These are phyloP conservation scores for Aspergillus leporis DNA, from an alignment of 495 filamentous ascomycete genomes.

Conservation along the genomic window DNA sequence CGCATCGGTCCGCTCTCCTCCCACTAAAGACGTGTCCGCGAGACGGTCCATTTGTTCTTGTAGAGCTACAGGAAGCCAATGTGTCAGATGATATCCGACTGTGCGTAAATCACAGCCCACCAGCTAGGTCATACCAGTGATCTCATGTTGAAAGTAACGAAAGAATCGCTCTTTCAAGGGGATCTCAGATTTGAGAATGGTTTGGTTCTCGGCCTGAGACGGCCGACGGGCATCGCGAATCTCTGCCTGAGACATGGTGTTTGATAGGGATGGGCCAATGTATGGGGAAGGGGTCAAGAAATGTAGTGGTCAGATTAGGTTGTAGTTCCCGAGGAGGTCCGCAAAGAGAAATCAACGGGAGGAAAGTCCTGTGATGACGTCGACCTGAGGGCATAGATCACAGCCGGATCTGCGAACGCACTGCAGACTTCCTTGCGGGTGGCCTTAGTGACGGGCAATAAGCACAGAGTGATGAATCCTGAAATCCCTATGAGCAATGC, in stretches of 20 bases:
- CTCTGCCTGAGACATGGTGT: constrained; percentile 35
- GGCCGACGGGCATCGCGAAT: constrained; percentile 34
- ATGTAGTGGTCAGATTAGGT: not conserved
- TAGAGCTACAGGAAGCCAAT: constrained; percentile 45
- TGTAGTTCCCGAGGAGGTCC: constrained; percentile 1
- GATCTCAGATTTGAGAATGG: constrained; percentile 41
- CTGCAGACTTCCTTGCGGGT: not conserved
- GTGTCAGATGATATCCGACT: constrained; percentile 20
- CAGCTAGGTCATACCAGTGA: constrained; percentile 54
- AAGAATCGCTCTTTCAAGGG: constrained; percentile 73
- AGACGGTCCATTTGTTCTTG: constrained; percentile 63
- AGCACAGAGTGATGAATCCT: not conserved
- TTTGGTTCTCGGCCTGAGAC: constrained; percentile 43
- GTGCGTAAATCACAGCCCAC: constrained; percentile 11
- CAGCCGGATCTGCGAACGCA: not conserved
- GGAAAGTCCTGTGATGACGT: constrained; percentile 29
- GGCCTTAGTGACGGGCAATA: not conserved
- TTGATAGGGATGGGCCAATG: not conserved
- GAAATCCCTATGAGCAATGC: not conserved
- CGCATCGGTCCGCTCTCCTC: constrained; percentile 61
- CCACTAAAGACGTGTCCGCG: constrained; percentile 48
- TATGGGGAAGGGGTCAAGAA: not conserved
- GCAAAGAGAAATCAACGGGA: no score
- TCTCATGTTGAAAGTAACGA: constrained; percentile 72
- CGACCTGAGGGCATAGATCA: constrained; percentile 13